Percentiles rank a stretch among this genome's conserved stretches.
These are phyloP conservation scores for Haplosporangium sp. DNA, from an alignment of 371 early-diverging fungal species.

Conservation along the genomic window DNA sequence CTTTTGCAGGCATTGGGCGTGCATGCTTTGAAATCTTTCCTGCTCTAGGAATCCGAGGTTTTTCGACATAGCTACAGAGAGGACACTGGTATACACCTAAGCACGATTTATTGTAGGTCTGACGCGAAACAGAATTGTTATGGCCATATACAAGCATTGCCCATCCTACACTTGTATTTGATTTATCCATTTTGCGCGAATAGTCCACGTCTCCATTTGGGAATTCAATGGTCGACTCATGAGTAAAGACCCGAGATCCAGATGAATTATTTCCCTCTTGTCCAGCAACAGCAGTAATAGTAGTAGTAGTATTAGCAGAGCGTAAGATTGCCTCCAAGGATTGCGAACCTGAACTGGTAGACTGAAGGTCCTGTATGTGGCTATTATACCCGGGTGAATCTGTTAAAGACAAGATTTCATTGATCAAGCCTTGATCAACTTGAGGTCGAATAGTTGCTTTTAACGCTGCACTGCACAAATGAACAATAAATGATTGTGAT, in stretches of 20 bases:
- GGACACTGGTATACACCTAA: slow-evolving; percentile 6
- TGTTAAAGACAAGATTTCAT: not conserved
- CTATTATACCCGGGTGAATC: not conserved
- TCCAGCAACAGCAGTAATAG: not conserved
- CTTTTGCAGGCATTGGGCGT: not conserved
- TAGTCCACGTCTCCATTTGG: slow-evolving; percentile 2
- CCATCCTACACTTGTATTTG: not conserved
- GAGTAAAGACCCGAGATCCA: not conserved
- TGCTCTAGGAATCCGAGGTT: not conserved
- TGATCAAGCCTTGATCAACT: not conserved
- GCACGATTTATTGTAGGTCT: slow-evolving; percentile 7
- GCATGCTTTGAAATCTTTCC: not conserved
- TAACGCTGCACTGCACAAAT: slow-evolving; percentile 1
- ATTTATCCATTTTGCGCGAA: not conserved
- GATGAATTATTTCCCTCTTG: not conserved
- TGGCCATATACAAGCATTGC: slow-evolving; percentile 9
- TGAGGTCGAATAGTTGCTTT: not conserved
- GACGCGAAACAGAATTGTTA: not conserved
- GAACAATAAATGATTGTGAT: slow-evolving; percentile 2
- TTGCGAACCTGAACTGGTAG: not conserved
- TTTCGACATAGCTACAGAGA: not conserved
- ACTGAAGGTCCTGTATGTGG: not conserved
- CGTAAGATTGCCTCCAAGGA: not conserved
- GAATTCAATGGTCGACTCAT: not conserved
- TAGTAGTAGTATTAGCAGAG: not conserved